These are phyloP conservation scores for Hypoxylon subgilvum DNA, from an alignment of 495 filamentous ascomycete genomes.

Conservation along the genomic window DNA sequence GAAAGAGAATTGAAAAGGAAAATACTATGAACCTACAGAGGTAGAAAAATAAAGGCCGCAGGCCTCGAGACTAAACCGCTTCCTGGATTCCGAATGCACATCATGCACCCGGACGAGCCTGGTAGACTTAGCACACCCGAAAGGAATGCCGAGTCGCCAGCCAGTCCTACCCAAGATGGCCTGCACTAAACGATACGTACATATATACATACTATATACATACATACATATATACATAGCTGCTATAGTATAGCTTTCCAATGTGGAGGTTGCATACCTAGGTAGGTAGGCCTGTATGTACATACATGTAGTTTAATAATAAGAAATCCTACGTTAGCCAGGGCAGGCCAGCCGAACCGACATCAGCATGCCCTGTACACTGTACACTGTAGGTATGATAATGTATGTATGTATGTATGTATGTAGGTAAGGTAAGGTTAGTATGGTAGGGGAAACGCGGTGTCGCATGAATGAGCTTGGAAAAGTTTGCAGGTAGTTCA, in stretches of 20 bases:
- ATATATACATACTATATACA: too few species aligned
- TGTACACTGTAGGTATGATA: too few species aligned
- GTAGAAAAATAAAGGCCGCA: background rate
- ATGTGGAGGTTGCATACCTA: slow-evolving; percentile 40
- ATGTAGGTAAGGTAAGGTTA: background rate
- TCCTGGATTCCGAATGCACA: slow-evolving; percentile 39
- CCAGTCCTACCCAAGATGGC: slow-evolving; percentile 35
- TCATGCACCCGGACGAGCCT: slow-evolving; percentile 39
- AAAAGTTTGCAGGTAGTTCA: slow-evolving; percentile 27
- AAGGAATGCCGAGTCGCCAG: slow-evolving; percentile 37
- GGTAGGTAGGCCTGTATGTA: too few species aligned
- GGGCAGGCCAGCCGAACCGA: slow-evolving; percentile 31
- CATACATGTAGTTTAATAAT: too few species aligned
- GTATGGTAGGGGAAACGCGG: slow-evolving; percentile 14
- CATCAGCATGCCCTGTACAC: slow-evolving; percentile 21
- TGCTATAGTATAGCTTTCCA: slow-evolving; percentile 32
- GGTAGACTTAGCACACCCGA: slow-evolving; percentile 33
- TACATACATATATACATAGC: too few species aligned
- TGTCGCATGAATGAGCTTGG: slow-evolving; percentile 35
- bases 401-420: too few species aligned
- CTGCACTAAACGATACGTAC: slow-evolving; percentile 31
- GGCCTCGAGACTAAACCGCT: slow-evolving; percentile 8
- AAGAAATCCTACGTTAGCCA: slow-evolving; percentile 35
- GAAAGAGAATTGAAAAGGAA: too few species aligned
- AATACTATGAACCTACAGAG: too few species aligned